Evolutionary conservation across 768 basidiomycete genomes (phyloP), one percentile per base, ranked within the genome.

Genomic region (Agaricus sinodeliciosus): DNA sequence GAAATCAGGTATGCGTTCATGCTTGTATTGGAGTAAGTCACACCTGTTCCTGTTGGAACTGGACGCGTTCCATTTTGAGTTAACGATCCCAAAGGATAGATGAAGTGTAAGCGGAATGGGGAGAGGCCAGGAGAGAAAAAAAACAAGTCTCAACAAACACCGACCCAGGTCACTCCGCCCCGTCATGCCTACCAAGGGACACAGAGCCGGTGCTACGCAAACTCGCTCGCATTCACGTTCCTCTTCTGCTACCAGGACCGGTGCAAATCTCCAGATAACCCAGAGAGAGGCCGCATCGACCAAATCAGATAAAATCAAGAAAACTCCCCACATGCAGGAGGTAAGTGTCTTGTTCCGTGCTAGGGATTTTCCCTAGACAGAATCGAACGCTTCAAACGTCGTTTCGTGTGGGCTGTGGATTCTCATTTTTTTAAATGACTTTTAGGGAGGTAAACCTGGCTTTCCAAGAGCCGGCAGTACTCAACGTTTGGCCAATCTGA

Each of bases 41-140:
- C 51, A 79, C 85, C 83, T 90, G 86, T 83, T 95, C 93, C 68
- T 94, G 89, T 69, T 94, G 84, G 61, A 87, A 94, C 55, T 95
- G 88, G 0, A 95, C 93, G 58, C 90, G 80, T 77, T 97, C 94
- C 94, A 97, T 94, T 55, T 19, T 68, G 27, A 36, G 34, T 34
- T 19, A 40, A 19, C 40, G 16, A 22, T 59, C 49, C 44, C 54
- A 22, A 36, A 26, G 43, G 44, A 55, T 48, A 51, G 43, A n/a
- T 22, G 19, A 51, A 26, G 44, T 18, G 48, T 13, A 47, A 26
- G 18, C 26, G 26, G 8, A 18, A 31, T 26, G 28, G 36, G 31
- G 41, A 43, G 41, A 18, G 39, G 43, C 27, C 22, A 49, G 49
- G 43, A 48, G 27, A 45, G 19, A 28, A 37, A 16, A 48, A 44